These are phyloP conservation scores for Tillandsia fasciculata DNA, from an alignment of 176 grass and related monocot genomes.

Conservation along the genomic window DNA sequence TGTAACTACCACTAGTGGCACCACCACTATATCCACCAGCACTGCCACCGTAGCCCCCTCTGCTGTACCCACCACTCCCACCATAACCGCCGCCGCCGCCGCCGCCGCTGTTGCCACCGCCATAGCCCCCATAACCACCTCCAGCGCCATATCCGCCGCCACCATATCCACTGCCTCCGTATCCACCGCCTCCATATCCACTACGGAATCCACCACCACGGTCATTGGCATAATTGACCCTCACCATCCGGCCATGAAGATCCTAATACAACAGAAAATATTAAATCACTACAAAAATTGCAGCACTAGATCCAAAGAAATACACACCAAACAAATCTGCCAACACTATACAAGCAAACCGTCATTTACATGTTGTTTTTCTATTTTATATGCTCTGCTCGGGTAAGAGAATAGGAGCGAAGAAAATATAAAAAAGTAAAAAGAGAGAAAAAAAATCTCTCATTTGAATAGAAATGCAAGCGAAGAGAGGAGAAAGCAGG, in stretches of 20 bases:
- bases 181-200: background rate
- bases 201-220: constrained; percentile 25
- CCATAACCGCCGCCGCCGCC: constrained; percentile 3
- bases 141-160: constrained; percentile 3
- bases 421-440: too few species aligned
- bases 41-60: constrained; percentile 4
- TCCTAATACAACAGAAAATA: constrained; percentile 36
- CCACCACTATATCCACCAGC: constrained; percentile 14
- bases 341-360: background rate
- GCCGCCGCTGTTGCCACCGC: constrained; percentile 4
- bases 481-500: too few species aligned
- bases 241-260: constrained; percentile 66
- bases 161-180: constrained; percentile 2
- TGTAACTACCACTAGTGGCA: constrained; percentile 1
- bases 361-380: background rate
- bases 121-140: background rate
- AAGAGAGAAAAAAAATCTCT: too few species aligned
- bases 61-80: background rate
- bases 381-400: too few species aligned
- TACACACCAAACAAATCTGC: background rate
- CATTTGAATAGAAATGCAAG: too few species aligned
- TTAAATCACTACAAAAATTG: background rate
- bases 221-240: constrained; percentile 58
- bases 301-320: background rate
- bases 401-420: too few species aligned